phyloP scores from a whole-genome alignment of 352 stramenopile species.

The Pythium folliculosum region DNA sequence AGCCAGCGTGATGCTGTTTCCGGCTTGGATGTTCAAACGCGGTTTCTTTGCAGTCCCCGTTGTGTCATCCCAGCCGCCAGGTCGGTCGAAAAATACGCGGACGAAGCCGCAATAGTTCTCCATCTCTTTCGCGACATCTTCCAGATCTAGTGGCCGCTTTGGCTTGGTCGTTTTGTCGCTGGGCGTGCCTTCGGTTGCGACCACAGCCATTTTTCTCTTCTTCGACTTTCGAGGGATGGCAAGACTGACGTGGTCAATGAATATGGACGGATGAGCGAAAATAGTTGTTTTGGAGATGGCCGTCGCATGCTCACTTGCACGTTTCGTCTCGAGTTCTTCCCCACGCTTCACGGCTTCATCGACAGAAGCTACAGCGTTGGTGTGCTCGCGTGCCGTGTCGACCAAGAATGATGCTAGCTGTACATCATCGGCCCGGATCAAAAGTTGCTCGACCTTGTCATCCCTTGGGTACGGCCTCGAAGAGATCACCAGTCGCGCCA shows the following conservation, averaged over 20 bases:
- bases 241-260: conserved; percentile 51
- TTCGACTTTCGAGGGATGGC: conserved; percentile 33
- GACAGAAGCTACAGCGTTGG: conserved; percentile 38
- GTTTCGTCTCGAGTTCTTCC: conserved; percentile 8
- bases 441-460: conserved; percentile 47
- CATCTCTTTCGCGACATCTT: conserved; percentile 51
- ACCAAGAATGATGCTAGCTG: conserved; percentile 48
- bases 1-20: conserved; percentile 31
- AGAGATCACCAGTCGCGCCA: conserved; percentile 41
- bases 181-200: not conserved
- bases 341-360: conserved; percentile 36
- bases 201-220: conserved; percentile 17
- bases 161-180: conserved; percentile 5
- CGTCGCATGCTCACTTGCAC: conserved; percentile 22
- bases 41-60: conserved; percentile 11
- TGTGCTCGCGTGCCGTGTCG: conserved; percentile 28
- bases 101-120: conserved; percentile 51
- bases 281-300: conserved; percentile 38
- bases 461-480: conserved; percentile 51
- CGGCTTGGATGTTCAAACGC: conserved; percentile 13
- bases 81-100: conserved; percentile 36
- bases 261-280: conserved; percentile 37
- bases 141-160: conserved; percentile 41
- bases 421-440: conserved; percentile 40
- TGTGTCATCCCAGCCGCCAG: conserved; percentile 38